Conservation (phyloP, 1,284 basidiomycete genomes). For the Cryptococcus sp. region DNA sequence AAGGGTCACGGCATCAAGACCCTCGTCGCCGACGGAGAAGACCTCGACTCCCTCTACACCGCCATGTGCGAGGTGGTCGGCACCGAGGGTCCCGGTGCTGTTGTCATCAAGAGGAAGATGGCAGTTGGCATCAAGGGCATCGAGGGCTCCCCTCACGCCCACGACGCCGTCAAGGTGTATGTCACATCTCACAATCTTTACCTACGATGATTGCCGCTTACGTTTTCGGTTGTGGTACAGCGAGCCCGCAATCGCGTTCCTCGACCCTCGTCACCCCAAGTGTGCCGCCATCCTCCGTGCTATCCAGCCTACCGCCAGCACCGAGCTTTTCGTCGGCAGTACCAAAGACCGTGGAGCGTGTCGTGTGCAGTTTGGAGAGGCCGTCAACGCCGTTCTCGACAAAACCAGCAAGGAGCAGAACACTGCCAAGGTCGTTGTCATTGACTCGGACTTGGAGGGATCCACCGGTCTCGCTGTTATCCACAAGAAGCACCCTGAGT, state of each 20-base stretch:
- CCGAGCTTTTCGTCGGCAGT: slow-evolving; percentile 67
- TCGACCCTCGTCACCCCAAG: slow-evolving; percentile 63
- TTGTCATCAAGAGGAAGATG: slow-evolving; percentile 74
- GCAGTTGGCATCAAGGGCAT: slow-evolving; percentile 75
- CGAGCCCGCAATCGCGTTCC: slow-evolving; percentile 72
- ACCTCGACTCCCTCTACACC: slow-evolving; percentile 72
- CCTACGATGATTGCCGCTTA: neutral
- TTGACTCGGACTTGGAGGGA: slow-evolving; percentile 82
- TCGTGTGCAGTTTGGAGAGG: slow-evolving; percentile 77
- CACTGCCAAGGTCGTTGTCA: slow-evolving; percentile 76
- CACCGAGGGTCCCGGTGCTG: slow-evolving; percentile 73
- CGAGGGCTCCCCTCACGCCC: slow-evolving; percentile 73
- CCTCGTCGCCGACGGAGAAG: slow-evolving; percentile 62
- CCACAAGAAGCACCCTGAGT: slow-evolving; percentile 79
- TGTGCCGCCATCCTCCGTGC: slow-evolving; percentile 61
- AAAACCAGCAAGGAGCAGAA: slow-evolving; percentile 71
- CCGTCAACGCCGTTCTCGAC: slow-evolving; percentile 74
- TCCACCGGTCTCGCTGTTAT: slow-evolving; percentile 82
- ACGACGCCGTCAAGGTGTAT: slow-evolving; percentile 66
- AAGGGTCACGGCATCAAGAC: slow-evolving; percentile 65
- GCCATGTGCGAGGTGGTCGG: slow-evolving; percentile 62
- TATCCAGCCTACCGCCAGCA: slow-evolving; percentile 64
- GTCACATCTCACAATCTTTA: neutral
- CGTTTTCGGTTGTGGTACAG: slow-evolving; percentile 55
- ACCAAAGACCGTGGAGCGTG: slow-evolving; percentile 74